Evolutionary conservation across 108 stramenopile genomes (phyloP).

Genomic region (Mayamaea pseudoterrestris): DNA sequence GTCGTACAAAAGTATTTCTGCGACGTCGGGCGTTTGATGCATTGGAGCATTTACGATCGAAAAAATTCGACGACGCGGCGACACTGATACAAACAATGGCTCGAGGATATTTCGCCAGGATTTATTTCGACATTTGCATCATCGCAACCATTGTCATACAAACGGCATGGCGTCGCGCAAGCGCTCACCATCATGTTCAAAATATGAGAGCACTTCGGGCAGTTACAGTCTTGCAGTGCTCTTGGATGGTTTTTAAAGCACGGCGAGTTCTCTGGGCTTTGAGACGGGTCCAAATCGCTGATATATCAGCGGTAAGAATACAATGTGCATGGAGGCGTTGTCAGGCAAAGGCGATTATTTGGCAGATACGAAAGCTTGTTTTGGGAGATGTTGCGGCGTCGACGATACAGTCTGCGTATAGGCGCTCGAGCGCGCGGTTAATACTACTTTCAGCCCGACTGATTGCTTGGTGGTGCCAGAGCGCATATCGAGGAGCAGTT

Average conservation of each 20-base stretch:
- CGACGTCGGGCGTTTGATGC: constrained; percentile 19
- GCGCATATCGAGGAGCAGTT: constrained; percentile 26
- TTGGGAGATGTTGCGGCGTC: constrained; percentile 1
- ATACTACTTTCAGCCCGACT: constrained; percentile 21
- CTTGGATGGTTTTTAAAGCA: no score
- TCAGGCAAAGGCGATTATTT: no score
- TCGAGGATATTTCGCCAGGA: constrained; percentile 12
- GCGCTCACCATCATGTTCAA: no score
- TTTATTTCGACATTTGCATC: constrained; percentile 1
- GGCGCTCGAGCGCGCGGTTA: constrained; percentile 21
- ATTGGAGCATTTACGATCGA: constrained; percentile 56
- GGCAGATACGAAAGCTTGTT: no score
- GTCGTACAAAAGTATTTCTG: constrained; percentile 14
- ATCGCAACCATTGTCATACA: constrained; percentile 7
- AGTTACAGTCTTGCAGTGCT: no score
- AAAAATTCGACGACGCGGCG: constrained; percentile 26
- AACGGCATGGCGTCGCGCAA: no score
- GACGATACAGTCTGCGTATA: constrained; percentile 8
- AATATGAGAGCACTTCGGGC: no score
- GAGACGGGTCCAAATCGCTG: no score
- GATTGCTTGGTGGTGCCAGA: constrained; percentile 33
- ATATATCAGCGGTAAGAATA: background rate
- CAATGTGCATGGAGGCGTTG: constrained; percentile 17
- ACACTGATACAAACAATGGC: constrained; percentile 38
- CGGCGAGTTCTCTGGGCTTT: no score